phyloP scores from a whole-genome alignment of 345 rosid genomes.

The Eucalyptus fibrosa region DNA sequence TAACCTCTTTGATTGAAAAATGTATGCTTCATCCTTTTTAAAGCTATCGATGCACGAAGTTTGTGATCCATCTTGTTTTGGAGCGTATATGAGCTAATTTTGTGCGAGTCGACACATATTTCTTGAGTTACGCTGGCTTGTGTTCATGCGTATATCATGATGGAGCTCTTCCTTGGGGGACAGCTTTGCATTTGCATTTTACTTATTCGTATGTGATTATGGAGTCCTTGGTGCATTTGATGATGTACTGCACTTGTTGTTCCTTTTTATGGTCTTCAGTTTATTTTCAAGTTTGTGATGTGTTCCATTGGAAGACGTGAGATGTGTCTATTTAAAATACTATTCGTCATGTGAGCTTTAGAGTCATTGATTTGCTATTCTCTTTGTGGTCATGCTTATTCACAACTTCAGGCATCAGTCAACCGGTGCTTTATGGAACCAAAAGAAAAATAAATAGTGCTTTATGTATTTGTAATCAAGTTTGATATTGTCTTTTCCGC shows the following conservation, averaged over 20 bases:
- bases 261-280: neutral
- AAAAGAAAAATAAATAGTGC: no score
- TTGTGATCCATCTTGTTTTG: neutral
- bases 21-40: neutral
- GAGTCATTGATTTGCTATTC: no score
- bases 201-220: neutral
- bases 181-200: neutral
- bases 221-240: neutral
- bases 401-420: no score
- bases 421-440: no score
- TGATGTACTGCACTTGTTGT: neutral
- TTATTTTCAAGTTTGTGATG: neutral
- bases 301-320: neutral
- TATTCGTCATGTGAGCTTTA: no score
- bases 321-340: no score
- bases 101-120: neutral
- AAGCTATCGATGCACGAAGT: neutral
- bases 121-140: neutral
- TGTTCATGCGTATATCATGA: neutral
- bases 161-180: neutral
- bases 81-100: neutral
- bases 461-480: no score
- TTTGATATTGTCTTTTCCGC: no score
- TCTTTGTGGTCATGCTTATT: no score
- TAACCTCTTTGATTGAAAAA: neutral